A percentile compares a stretch with the other conserved stretches of the same genome.
Conservation (phyloP, 83 land plant species). For the Picea abies region DNA sequence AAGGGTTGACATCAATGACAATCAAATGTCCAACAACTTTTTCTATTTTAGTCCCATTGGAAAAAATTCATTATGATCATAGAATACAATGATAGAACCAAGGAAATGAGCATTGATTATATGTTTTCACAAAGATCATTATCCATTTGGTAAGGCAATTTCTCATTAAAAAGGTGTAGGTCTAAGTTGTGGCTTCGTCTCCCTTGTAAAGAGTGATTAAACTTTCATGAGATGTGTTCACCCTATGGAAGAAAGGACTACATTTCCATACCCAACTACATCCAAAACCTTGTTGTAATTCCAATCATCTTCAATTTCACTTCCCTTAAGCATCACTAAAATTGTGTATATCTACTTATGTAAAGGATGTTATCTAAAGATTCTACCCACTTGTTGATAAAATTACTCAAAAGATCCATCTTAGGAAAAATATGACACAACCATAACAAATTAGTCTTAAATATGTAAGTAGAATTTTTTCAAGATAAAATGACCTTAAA, state of each 20-base stretch:
- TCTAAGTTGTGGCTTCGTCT: constrained; percentile 53
- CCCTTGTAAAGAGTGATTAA: constrained; percentile 81
- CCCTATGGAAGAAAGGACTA: constrained; percentile 49
- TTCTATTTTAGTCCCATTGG: constrained; percentile 59
- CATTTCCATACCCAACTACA: constrained; percentile 76
- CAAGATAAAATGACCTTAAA: too few relatives aligned
- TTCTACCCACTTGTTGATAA: constrained; percentile 61
- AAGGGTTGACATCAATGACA: too few relatives aligned
- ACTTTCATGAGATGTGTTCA: constrained; percentile 56
- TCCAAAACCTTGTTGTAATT: constrained; percentile 71
- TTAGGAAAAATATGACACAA: constrained; percentile 59
- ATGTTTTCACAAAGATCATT: constrained; percentile 60
- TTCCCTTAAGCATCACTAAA: constrained; percentile 21
- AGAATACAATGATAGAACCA: constrained; percentile 65
- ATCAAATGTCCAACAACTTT: background rate
- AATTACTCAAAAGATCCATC: constrained; percentile 58
- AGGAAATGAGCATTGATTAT: constrained; percentile 60
- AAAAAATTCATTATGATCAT: constrained; percentile 60
- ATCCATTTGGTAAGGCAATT: constrained; percentile 33
- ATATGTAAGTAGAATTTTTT: too few relatives aligned
- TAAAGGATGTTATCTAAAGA: constrained; percentile 39
- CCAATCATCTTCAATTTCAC: constrained; percentile 65
- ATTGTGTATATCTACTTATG: constrained; percentile 23
- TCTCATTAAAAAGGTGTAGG: constrained; percentile 30
- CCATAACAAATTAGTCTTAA: constrained; percentile 66